phyloP scores from a whole-genome alignment of 768 basidiomycete genomes.

The Pleurotus citrinopileatus region DNA sequence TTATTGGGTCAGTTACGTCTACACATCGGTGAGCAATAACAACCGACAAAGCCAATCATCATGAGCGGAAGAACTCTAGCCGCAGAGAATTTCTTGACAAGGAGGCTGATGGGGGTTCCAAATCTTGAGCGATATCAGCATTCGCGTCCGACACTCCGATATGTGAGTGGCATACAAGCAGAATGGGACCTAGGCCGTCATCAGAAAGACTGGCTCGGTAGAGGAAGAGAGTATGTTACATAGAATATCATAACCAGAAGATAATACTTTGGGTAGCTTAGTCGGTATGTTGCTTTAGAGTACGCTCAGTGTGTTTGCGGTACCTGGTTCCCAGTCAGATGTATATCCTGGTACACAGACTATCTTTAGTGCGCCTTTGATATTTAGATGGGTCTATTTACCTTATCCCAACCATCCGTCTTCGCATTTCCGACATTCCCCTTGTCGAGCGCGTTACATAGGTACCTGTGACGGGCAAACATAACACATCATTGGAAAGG shows the following conservation, averaged over 20 bases:
- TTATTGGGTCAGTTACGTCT: neutral
- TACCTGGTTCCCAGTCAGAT: conserved; percentile 43
- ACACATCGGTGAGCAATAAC: neutral
- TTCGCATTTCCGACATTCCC: conserved; percentile 53
- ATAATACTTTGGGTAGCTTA: conserved; percentile 34
- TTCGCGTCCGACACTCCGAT: neutral
- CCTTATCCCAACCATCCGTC: conserved; percentile 49
- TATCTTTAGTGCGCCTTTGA: neutral
- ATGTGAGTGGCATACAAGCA: conserved; percentile 35
- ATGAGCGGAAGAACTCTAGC: conserved; percentile 3
- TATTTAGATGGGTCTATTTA: conserved; percentile 9
- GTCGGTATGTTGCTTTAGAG: neutral
- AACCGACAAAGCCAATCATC: conserved; percentile 45
- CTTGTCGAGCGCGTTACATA: conserved; percentile 48
- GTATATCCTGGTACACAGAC: conserved; percentile 44
- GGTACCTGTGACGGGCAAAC: conserved; percentile 34
- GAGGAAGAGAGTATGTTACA: conserved; percentile 16
- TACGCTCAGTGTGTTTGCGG: neutral
- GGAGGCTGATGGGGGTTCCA: conserved; percentile 46
- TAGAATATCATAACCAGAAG: conserved; percentile 47
- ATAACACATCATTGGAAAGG: neutral
- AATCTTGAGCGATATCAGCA: conserved; percentile 25
- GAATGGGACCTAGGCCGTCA: conserved; percentile 34
- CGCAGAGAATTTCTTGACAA: conserved; percentile 32
- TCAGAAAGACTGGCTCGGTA: neutral